These are phyloP conservation scores for Epichloe gansuensis DNA, from an alignment of 2,329 filamentous ascomycete species.

Conservation along the genomic window DNA sequence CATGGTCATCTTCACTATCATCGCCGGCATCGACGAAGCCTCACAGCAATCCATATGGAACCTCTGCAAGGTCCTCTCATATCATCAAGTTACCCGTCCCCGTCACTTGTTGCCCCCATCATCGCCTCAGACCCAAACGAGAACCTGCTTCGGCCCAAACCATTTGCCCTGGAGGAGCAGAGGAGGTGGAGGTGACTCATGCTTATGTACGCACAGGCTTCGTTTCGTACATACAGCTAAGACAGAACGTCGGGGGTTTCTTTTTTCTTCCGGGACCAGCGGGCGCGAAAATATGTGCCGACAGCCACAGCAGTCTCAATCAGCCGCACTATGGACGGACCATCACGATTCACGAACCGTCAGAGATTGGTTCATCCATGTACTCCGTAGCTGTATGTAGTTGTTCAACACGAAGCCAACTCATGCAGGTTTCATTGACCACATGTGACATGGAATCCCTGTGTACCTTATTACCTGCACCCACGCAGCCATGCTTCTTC, in stretches of 20 bases:
- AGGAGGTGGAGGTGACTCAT: not conserved
- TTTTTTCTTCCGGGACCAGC: too few relatives aligned
- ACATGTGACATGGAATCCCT: too few relatives aligned
- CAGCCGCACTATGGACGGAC: not conserved
- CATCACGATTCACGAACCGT: too few relatives aligned
- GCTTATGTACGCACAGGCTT: not conserved
- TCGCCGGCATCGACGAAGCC: not conserved
- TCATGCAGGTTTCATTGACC: not conserved
- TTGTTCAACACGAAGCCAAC: conserved; percentile 1
- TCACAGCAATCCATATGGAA: too few relatives aligned
- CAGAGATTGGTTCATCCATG: too few relatives aligned
- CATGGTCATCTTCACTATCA: not conserved
- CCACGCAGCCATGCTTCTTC: too few relatives aligned
- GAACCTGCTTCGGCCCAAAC: not conserved
- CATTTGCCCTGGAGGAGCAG: not conserved
- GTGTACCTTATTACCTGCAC: too few relatives aligned
- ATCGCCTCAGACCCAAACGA: not conserved
- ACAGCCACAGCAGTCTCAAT: too few relatives aligned
- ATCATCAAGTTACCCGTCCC: not conserved
- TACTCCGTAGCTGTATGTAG: not conserved
- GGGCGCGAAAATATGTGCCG: too few relatives aligned
- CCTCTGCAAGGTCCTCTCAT: too few relatives aligned
- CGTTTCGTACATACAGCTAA: not conserved
- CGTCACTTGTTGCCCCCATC: not conserved
- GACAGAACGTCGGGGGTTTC: not conserved